A percentile compares a stretch with the other conserved stretches of the same genome.
Evolutionary conservation across 106 monocot species (phyloP).

Genomic region (Gastrodia elata): DNA sequence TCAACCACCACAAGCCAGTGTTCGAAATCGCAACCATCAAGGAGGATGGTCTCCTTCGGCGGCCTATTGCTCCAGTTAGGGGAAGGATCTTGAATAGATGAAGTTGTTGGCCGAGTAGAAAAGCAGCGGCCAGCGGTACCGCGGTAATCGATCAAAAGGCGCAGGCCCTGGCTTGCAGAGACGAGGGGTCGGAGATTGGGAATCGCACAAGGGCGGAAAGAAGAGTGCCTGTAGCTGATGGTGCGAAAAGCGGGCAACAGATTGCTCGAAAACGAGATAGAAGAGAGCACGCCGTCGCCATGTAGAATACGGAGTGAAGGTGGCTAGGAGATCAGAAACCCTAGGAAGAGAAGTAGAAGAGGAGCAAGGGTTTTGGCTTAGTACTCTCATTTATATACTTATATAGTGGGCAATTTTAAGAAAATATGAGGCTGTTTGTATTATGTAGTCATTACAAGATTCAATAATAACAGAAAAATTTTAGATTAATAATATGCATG

Average conservation of each 20-base stretch:
- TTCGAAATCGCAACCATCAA: conserved; percentile 96
- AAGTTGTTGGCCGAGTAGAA: conserved; percentile 61
- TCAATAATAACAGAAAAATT: too few relatives aligned
- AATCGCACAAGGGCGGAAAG: not conserved
- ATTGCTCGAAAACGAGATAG: not conserved
- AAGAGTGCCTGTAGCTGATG: conserved; percentile 5
- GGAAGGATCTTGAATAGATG: conserved; percentile 70
- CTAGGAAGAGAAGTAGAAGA: not conserved
- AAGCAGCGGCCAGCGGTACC: conserved; percentile 27
- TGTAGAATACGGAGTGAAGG: not conserved
- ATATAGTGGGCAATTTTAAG: too few relatives aligned
- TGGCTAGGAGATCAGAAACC: not conserved
- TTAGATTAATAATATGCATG: too few relatives aligned
- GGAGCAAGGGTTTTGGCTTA: not conserved
- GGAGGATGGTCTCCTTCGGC: conserved; percentile 88
- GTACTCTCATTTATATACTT: not conserved
- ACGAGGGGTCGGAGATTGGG: conserved; percentile 15
- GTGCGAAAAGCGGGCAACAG: conserved; percentile 4
- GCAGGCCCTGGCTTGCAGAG: conserved; percentile 17
- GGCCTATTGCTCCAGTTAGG: conserved; percentile 95
- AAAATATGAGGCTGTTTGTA: too few relatives aligned
- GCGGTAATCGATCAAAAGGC: conserved; percentile 10
- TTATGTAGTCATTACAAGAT: too few relatives aligned
- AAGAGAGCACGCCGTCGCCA: conserved; percentile 7
- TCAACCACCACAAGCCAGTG: conserved; percentile 94